Percentiles rank a stretch among this genome's conserved stretches.
phyloP scores from a whole-genome alignment of 768 basidiomycete genomes.

The Termitomyces sp. region DNA sequence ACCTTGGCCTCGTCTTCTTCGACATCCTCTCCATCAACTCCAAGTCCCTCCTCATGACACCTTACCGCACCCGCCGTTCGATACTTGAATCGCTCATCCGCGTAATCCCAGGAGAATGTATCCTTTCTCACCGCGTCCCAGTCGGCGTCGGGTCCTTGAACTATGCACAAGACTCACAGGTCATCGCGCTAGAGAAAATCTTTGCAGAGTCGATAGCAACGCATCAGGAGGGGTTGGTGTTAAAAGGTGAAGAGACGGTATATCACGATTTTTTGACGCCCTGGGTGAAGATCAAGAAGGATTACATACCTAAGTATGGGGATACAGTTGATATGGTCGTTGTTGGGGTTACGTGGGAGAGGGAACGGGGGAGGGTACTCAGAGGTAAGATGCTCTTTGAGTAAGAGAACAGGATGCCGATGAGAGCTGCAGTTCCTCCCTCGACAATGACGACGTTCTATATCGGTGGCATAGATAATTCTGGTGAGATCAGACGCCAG shows the following conservation, averaged over 20 bases:
- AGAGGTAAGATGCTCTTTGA: constrained; percentile 42
- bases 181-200: constrained; percentile 8
- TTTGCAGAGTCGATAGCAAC: constrained; percentile 49
- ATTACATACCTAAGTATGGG: constrained; percentile 82
- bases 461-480: constrained; percentile 60
- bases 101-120: constrained; percentile 51
- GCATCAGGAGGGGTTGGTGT: constrained; percentile 64
- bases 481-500: constrained; percentile 28
- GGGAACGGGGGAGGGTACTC: constrained; percentile 68
- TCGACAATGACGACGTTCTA: constrained; percentile 75
- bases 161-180: not conserved
- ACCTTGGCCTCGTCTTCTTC: constrained; percentile 82
- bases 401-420: not conserved
- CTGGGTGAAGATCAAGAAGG: constrained; percentile 88
- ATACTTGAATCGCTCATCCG: constrained; percentile 54
- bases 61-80: constrained; percentile 56
- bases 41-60: constrained; percentile 42
- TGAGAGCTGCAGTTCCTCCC: constrained; percentile 48
- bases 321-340: constrained; percentile 78
- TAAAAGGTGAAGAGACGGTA: constrained; percentile 64
- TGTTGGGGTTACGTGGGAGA: constrained; percentile 77
- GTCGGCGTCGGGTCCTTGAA: constrained; percentile 31
- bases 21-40: constrained; percentile 72
- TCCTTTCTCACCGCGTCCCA: constrained; percentile 50
- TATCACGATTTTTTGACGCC: constrained; percentile 63